Base-by-base conservation (phyloP, 345 rosid genomes). In the Draba incana region DNA sequence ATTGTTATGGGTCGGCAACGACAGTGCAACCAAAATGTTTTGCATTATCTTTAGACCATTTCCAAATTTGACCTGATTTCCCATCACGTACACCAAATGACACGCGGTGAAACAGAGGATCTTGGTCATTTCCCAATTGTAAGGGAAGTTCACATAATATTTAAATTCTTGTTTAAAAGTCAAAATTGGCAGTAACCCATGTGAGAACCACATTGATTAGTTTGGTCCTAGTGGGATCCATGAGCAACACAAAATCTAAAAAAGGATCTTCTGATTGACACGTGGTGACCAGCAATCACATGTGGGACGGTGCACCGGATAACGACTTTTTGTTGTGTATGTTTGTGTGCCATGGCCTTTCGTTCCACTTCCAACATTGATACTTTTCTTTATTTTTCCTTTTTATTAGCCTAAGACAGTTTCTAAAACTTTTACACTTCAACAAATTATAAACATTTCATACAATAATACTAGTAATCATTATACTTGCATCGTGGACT, bases 221-320 rank as follows among this genome's bases (percentile, higher is more conserved):
- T 80, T 70, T 62, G 79, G 84, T 80, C 51, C 16, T 46, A 10
- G 14, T 45, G 24, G 10, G 77, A 60, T 48, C 71, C 14, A 57
- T 3, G 27, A 38, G 71, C 44, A 20, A 57, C 20, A 14, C 59
- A 64, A 64, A 55, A 60, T 66, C 14, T 8, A 8, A 13, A 39
- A 69, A 41, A n/a, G 8, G 8, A 42, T 44, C 8, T 35, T 15
- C 24, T 65, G 67, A 0, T 3, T 3, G 79, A 45, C 83, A 70
- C 83, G 74, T 70, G 23, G 64, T 23, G 35, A 44, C 65, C 6
- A 50, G 49, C 68, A 69, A 50, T 80, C 85, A 57, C 79, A 67
- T 76, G 85, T 69, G 84, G 89, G 89, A 57, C 89, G 85, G 89
- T 64, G 81, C 82, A 71, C 60, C 0, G 33, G 79, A 80, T 51